These are phyloP conservation scores for Sclerotinia borealis DNA, from an alignment of 2,329 filamentous ascomycete genomes.

Conservation along the genomic window DNA sequence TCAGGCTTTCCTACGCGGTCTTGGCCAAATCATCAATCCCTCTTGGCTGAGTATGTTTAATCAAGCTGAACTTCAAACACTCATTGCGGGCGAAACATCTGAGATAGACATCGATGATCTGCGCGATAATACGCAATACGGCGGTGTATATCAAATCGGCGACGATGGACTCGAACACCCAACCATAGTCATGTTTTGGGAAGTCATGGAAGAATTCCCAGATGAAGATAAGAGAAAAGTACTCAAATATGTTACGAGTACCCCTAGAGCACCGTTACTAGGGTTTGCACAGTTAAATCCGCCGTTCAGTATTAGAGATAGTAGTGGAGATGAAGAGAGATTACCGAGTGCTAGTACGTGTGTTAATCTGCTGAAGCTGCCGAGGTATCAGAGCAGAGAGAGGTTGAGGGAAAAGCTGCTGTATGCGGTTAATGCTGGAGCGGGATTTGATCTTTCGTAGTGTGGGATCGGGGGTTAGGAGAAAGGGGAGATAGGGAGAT, in stretches of 20 bases:
- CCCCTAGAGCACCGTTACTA: constrained; percentile 80
- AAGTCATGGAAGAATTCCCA: constrained; percentile 69
- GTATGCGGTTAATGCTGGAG: constrained; percentile 83
- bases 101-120: constrained; percentile 86
- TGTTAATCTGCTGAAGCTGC: constrained; percentile 89
- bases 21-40: constrained; percentile 82
- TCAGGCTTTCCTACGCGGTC: constrained; percentile 76
- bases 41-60: constrained; percentile 99
- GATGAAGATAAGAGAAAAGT: constrained; percentile 78
- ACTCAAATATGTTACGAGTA: constrained; percentile 92
- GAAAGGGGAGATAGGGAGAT: neutral
- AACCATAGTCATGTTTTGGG: constrained; percentile 84
- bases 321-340: constrained; percentile 66
- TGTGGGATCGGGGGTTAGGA: neutral
- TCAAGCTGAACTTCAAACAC: constrained; percentile 84
- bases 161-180: constrained; percentile 82
- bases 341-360: constrained; percentile 93
- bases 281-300: constrained; percentile 85
- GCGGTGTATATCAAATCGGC: constrained; percentile 83
- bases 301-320: constrained; percentile 83
- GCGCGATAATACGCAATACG: constrained; percentile 76
- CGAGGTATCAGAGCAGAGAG: constrained; percentile 63
- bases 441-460: constrained; percentile 72
- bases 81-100: constrained; percentile 81
- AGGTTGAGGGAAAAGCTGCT: constrained; percentile 73